These are phyloP conservation scores for Xylaria telfairii DNA, from an alignment of 495 filamentous ascomycete species.

Conservation along the genomic window DNA sequence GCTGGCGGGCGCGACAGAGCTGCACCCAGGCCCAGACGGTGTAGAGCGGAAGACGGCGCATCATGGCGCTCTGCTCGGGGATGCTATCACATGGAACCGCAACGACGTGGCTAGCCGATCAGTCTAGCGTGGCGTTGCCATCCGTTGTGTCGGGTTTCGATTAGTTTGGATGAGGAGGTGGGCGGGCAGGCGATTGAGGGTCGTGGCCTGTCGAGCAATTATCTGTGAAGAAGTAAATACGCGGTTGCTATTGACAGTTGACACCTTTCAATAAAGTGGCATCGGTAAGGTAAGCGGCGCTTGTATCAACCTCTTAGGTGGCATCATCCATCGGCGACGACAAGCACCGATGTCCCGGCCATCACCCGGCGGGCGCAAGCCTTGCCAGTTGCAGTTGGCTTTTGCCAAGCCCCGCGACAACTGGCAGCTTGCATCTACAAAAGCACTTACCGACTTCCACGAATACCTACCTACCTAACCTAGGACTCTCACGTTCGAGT, in stretches of 20 bases:
- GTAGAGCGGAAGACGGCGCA: slow-evolving; percentile 53
- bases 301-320: slow-evolving; percentile 10
- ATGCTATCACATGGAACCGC: slow-evolving; percentile 39
- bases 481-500: too few relatives aligned
- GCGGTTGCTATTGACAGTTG: not conserved
- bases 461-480: too few relatives aligned
- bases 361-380: not conserved
- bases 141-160: not conserved
- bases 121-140: slow-evolving; percentile 8
- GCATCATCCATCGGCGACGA: not conserved
- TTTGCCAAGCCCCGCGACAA: not conserved
- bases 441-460: too few relatives aligned
- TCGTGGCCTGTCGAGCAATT: not conserved
- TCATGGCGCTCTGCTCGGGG: slow-evolving; percentile 49
- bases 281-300: not conserved
- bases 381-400: not conserved
- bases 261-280: not conserved
- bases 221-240: not conserved
- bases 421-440: not conserved
- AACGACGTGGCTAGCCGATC: slow-evolving; percentile 1
- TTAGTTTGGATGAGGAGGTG: not conserved
- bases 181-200: not conserved
- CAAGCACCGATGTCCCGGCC: slow-evolving; percentile 16
- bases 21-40: slow-evolving; percentile 42
- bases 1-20: slow-evolving; percentile 51